Percentiles rank a stretch among this genome's conserved stretches.
Evolutionary conservation across 2,329 filamentous ascomycete genomes (phyloP).

Genomic region (Magnaporthales sp.): DNA sequence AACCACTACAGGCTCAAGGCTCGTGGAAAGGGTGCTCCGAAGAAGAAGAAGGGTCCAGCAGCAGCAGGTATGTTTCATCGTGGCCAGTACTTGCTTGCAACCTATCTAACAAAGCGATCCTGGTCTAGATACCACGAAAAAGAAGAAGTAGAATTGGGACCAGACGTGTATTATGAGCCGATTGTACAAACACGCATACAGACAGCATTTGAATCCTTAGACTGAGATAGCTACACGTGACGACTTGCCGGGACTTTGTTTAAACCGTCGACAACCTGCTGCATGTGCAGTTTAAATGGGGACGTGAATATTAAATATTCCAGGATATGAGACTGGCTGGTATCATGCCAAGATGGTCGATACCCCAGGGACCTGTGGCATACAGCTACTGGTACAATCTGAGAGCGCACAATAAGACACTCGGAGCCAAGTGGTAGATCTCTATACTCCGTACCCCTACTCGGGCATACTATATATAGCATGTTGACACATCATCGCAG

Average conservation of each 20-base stretch:
- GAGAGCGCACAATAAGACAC: background rate
- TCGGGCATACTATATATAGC: background rate
- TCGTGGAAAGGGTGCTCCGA: conserved; percentile 77
- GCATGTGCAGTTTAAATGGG: background rate
- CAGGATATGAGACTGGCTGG: background rate
- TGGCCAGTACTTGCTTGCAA: conserved; percentile 18
- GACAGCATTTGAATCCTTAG: background rate
- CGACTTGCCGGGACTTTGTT: background rate
- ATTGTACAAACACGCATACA: conserved; percentile 9
- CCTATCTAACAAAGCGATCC: background rate
- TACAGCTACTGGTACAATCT: background rate
- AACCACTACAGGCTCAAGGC: conserved; percentile 50
- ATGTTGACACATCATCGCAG: background rate
- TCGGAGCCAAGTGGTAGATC: background rate
- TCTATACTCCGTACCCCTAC: background rate
- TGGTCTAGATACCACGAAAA: conserved; percentile 26
- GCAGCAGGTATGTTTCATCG: conserved; percentile 20
- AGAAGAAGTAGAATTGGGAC: conserved; percentile 7
- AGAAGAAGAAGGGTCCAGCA: conserved; percentile 70
- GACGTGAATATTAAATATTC: background rate
- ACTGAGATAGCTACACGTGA: background rate
- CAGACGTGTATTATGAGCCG: conserved; percentile 2
- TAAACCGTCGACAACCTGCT: background rate
- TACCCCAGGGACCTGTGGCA: background rate
- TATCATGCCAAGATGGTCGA: background rate